These are phyloP conservation scores for Apodospora peruviana DNA, from an alignment of 495 filamentous ascomycete species.

Conservation along the genomic window DNA sequence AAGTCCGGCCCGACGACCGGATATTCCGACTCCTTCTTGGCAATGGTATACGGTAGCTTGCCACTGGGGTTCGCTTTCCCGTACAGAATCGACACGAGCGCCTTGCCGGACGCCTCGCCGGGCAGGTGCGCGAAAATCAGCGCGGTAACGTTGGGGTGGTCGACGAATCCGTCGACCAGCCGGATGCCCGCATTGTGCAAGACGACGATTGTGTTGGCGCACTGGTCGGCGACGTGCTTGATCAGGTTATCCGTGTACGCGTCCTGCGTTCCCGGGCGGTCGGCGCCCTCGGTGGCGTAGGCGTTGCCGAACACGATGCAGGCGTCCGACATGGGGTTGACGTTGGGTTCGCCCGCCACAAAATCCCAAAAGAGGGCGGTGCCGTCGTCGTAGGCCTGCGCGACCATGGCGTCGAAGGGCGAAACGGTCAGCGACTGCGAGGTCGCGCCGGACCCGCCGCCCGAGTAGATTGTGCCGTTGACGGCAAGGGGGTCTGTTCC, in stretches of 20 bases:
- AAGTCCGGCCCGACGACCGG: conserved; percentile 31
- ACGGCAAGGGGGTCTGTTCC: conserved; percentile 26
- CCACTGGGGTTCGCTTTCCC: conserved; percentile 55
- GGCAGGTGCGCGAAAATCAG: conserved; percentile 58
- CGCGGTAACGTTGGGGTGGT: conserved; percentile 59
- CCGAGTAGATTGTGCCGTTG: conserved; percentile 51
- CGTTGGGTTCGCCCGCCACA: conserved; percentile 29
- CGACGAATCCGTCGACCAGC: conserved; percentile 52
- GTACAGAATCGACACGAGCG: conserved; percentile 54
- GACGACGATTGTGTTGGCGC: conserved; percentile 58
- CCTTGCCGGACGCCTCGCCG: conserved; percentile 54
- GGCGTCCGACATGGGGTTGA: conserved; percentile 53
- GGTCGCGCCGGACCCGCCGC: conserved; percentile 56
- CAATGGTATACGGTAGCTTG: conserved; percentile 69
- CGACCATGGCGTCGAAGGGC: conserved; percentile 55
- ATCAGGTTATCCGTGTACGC: conserved; percentile 55
- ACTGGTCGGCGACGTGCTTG: conserved; percentile 47
- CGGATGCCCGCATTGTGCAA: conserved; percentile 56
- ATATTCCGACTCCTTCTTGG: conserved; percentile 57
- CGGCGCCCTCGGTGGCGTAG: conserved; percentile 51
- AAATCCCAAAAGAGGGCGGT: conserved; percentile 48
- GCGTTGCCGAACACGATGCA: conserved; percentile 62
- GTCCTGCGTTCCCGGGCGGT: conserved; percentile 35
- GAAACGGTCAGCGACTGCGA: conserved; percentile 48
- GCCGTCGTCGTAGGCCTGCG: conserved; percentile 48